Percentiles rank a stretch among this genome's conserved stretches.
These are phyloP conservation scores for Pseudonectria buxi DNA, from an alignment of 2,329 filamentous ascomycete genomes.

Conservation along the genomic window DNA sequence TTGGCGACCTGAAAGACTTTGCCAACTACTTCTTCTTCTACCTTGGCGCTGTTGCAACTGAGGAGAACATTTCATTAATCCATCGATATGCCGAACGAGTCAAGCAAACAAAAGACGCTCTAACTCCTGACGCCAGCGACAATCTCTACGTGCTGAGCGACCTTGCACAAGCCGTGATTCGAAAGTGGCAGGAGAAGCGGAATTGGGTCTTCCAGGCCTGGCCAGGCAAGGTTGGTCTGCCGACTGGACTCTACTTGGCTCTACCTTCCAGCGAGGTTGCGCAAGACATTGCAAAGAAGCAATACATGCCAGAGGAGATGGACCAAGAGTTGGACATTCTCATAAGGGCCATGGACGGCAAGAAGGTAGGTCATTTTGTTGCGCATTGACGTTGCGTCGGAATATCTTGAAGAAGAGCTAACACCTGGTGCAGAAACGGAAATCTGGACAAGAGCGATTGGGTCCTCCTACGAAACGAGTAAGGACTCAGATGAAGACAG, in stretches of 20 bases:
- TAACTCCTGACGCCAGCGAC: conserved; percentile 61
- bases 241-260: conserved; percentile 68
- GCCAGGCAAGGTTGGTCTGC: conserved; percentile 72
- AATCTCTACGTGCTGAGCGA: conserved; percentile 83
- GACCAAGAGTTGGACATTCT: conserved; percentile 70
- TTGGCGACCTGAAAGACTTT: conserved; percentile 70
- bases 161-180: conserved; percentile 72
- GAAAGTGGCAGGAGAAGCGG: conserved; percentile 78
- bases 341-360: conserved; percentile 59
- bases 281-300: conserved; percentile 78
- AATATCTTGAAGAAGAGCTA: conserved; percentile 18
- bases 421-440: conserved; percentile 45
- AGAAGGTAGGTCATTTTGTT: conserved; percentile 48
- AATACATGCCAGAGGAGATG: conserved; percentile 70
- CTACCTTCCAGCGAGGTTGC: conserved; percentile 72
- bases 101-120: conserved; percentile 80
- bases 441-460: conserved; percentile 43
- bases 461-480: conserved; percentile 36
- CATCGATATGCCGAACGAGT: conserved; percentile 89
- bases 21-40: conserved; percentile 88
- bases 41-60: conserved; percentile 71
- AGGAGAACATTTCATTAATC: conserved; percentile 81
- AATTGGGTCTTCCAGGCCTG: conserved; percentile 82
- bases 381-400: neutral
- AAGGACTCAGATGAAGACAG: conserved; percentile 31